A percentile compares a stretch with the other conserved stretches of the same genome.
These are phyloP conservation scores for Clitoria ternatea DNA, from an alignment of 306 rosid species.

Conservation along the genomic window DNA sequence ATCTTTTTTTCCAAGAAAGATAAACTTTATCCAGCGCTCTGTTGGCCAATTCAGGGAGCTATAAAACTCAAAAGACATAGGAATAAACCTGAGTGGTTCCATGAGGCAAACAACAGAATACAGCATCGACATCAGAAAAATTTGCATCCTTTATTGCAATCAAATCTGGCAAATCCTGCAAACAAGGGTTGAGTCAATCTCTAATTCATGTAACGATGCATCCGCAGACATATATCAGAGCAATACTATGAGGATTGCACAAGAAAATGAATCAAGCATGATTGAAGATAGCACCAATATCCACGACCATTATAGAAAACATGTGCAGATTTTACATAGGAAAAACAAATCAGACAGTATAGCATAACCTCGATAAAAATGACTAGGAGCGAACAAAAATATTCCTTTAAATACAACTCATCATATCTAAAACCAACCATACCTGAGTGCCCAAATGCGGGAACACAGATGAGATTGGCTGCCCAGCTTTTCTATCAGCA, in stretches of 20 bases:
- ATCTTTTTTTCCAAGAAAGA: neutral
- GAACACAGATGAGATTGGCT: slow-evolving; percentile 76
- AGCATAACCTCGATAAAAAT: neutral
- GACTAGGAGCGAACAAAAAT: neutral
- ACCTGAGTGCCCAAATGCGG: slow-evolving; percentile 77
- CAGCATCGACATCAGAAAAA: slow-evolving; percentile 82
- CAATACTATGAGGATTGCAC: neutral
- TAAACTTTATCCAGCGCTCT: neutral
- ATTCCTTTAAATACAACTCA: neutral
- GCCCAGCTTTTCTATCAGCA: slow-evolving; percentile 94
- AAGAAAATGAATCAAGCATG: slow-evolving; percentile 29
- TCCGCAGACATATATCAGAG: neutral
- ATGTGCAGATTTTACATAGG: neutral
- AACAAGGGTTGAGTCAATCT: slow-evolving; percentile 10
- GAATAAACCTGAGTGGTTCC: slow-evolving; percentile 86
- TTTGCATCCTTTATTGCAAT: slow-evolving; percentile 81
- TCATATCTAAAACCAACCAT: slow-evolving; percentile 28
- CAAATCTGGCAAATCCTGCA: slow-evolving; percentile 80
- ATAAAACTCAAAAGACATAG: neutral
- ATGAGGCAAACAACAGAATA: slow-evolving; percentile 93
- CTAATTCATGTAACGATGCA: neutral
- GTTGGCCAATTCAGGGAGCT: neutral
- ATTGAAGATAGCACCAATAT: neutral
- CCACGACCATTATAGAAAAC: slow-evolving; percentile 6
- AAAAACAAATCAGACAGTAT: slow-evolving; percentile 12